Base-by-base conservation (phyloP, 1,284 basidiomycete species). In the Rhodotorula sp. region DNA sequence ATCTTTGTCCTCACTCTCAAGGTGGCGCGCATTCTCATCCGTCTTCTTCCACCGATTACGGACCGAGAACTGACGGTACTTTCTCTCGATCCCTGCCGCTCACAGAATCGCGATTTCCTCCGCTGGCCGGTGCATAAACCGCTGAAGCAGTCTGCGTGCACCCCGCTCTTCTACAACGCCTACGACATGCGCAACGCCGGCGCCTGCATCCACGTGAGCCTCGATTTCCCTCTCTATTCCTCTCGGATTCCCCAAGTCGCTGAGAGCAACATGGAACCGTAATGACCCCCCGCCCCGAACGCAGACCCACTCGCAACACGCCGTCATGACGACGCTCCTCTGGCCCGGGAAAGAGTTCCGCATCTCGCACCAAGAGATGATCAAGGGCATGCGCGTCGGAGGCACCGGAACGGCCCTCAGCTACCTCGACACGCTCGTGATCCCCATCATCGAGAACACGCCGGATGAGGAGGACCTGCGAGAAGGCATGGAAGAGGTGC, bases 81-180 rank as follows among this genome's bases (percentile, higher is more conserved):
- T 18, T 1, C 12, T 23, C 23, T 16, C 1, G 2, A 10, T 31
- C 29, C 8, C 34, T 39, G 34, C 8, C 34, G 6, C 34, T 39
- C 39, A 14, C 39, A 71, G 15, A 87, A 90, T 79, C 86, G 90
- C 63, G 84, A 88, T 71, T 91, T 92, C 81, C 85, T 92, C 63
- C 86, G 91, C 62, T 86, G 88, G 47, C 91, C 91, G 4, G 83
- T 83, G 21, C 81, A 84, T 73, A 86, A 87, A 73, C 77, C 78
- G n/a, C 66, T 79, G 31, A 79, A 78, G 68, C 77, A 79, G 58
- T 75, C 72, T n/a, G 71, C 70, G 18, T 79, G 78, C 80, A 93
- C 91, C 0, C 92, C 91, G 12, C 83, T 93, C n/a, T 93, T 93
- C 83, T 93, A 90, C 90, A 92, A 92, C 79, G 91, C 91, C 4